phyloP scores from a whole-genome alignment of 1,284 basidiomycete species.

The Uromyces viciae-fabae region DNA sequence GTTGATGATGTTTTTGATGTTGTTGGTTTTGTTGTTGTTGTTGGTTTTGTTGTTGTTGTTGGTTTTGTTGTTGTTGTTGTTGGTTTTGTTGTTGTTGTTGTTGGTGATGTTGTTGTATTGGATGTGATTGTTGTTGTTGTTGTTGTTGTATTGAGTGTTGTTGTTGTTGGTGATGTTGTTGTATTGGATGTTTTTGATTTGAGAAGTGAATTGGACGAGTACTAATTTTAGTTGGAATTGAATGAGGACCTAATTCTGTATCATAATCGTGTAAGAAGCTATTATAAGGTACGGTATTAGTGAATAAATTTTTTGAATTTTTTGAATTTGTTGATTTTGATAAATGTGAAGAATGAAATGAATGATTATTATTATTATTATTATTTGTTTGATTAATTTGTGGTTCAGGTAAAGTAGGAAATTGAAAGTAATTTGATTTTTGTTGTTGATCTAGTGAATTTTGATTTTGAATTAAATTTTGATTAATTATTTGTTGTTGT shows the following conservation, averaged over 20 bases:
- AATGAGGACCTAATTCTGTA: constrained; percentile 15
- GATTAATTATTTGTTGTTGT: neutral
- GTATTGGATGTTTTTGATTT: too few relatives aligned
- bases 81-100: too few relatives aligned
- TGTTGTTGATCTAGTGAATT: neutral
- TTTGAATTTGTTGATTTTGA: neutral
- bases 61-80: neutral
- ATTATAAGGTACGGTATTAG: constrained; percentile 5
- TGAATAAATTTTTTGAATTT: neutral
- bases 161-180: too few relatives aligned
- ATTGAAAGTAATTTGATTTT: neutral
- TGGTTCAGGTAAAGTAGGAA: neutral
- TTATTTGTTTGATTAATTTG: neutral
- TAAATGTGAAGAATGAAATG: neutral
- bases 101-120: too few relatives aligned
- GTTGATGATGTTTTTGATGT: neutral
- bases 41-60: neutral
- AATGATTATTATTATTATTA: neutral
- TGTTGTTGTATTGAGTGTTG: neutral
- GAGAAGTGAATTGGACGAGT: constrained; percentile 30
- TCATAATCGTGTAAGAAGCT: constrained; percentile 10
- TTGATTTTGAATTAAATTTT: neutral
- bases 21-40: neutral
- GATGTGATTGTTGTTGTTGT: neutral
- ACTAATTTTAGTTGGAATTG: constrained; percentile 20